Percentiles rank a stretch among this genome's conserved stretches.
These are phyloP conservation scores for Jackrogersella minutella DNA, from an alignment of 495 filamentous ascomycete genomes.

Conservation along the genomic window DNA sequence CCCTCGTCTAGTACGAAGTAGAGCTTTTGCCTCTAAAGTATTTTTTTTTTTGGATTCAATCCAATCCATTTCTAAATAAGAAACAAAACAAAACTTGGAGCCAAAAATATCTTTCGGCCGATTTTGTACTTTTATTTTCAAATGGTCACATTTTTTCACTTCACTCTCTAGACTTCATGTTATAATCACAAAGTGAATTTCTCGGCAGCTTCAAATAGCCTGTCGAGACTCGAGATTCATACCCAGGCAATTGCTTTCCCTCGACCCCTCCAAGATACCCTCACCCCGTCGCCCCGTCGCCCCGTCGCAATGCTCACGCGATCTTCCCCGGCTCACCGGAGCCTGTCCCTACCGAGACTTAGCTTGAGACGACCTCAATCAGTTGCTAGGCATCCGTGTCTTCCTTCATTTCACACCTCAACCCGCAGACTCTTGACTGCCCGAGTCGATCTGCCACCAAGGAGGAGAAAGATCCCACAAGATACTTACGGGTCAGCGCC, in stretches of 20 bases:
- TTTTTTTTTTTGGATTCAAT: background rate
- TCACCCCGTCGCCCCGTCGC: background rate
- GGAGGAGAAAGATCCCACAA: conserved; percentile 45
- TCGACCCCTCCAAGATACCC: conserved; percentile 11
- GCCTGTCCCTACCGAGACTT: conserved; percentile 30
- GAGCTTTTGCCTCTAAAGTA: conserved; percentile 17
- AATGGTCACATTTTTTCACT: no score
- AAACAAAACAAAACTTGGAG: no score
- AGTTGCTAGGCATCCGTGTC: conserved; percentile 16
- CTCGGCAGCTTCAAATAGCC: conserved; percentile 32
- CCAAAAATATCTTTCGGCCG: no score
- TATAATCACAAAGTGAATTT: conserved; percentile 15
- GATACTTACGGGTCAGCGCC: conserved; percentile 38
- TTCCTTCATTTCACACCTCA: conserved; percentile 13
- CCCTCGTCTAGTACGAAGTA: conserved; percentile 12
- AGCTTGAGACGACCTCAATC: conserved; percentile 29
- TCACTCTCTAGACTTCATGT: conserved; percentile 33
- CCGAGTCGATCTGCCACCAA: conserved; percentile 37
- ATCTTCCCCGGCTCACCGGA: conserved; percentile 26
- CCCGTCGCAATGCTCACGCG: conserved; percentile 39
- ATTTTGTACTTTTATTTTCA: conserved; percentile 19
- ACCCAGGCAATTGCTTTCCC: conserved; percentile 8
- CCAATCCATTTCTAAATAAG: no score
- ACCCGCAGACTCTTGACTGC: conserved; percentile 32
- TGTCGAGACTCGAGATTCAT: conserved; percentile 27